Evolutionary conservation across 2,329 filamentous ascomycete species (phyloP).

Genomic region (Neurospora sp.): DNA sequence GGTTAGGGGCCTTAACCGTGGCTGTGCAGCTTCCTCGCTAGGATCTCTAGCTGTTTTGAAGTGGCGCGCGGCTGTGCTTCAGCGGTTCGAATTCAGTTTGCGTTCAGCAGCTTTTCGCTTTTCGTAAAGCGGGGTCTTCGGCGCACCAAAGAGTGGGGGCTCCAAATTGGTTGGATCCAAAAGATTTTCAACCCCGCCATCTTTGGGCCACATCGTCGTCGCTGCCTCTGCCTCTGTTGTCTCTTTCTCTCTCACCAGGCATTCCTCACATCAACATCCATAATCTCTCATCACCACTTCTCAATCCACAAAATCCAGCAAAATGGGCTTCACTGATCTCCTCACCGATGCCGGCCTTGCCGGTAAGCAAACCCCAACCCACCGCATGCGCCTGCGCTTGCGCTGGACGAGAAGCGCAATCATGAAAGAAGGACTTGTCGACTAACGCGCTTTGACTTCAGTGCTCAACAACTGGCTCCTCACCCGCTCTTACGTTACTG

Average conservation of each 20-base stretch:
- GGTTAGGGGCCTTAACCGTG: neutral
- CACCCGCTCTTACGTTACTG: constrained; percentile 20
- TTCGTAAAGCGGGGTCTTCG: neutral
- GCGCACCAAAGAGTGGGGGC: neutral
- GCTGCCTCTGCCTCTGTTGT: neutral
- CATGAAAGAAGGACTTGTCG: neutral
- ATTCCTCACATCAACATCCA: neutral
- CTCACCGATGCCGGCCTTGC: constrained; percentile 19
- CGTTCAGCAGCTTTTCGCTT: neutral
- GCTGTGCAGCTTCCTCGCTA: neutral
- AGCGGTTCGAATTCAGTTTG: neutral
- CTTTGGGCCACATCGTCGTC: constrained; percentile 3
- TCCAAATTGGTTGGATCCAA: neutral
- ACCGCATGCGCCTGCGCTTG: neutral
- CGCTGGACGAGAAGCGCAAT: neutral
- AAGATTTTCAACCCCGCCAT: constrained; percentile 12
- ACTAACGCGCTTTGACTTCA: constrained; percentile 5
- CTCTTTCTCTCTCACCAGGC: constrained; percentile 1
- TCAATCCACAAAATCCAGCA: constrained; percentile 7
- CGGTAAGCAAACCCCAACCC: constrained; percentile 9
- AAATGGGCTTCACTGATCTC: constrained; percentile 21
- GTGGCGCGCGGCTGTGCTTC: neutral
- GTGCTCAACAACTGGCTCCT: constrained; percentile 21
- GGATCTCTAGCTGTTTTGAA: neutral
- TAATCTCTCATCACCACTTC: neutral